phyloP scores from a whole-genome alignment of 257 asterid species.

The Gentiana macrophylla region DNA sequence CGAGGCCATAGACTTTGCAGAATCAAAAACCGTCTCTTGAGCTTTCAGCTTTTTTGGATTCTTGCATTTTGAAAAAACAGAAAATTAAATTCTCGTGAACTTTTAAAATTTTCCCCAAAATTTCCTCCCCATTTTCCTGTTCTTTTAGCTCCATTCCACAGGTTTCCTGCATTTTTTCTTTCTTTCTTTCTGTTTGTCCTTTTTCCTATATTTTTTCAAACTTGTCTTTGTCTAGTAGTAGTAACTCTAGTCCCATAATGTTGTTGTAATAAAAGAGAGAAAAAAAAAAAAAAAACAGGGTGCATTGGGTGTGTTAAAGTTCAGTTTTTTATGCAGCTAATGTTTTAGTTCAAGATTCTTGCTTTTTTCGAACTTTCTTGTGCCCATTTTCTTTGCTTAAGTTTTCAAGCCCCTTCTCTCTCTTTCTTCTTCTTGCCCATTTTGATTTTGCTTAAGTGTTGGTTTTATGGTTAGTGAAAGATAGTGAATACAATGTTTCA shows the following conservation, averaged over 20 bases:
- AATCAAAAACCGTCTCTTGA: conserved; percentile 11
- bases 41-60: conserved; percentile 32
- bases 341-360: conserved; percentile 20
- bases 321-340: conserved; percentile 3
- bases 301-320: conserved; percentile 3
- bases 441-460: too few relatives aligned
- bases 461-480: neutral
- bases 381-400: neutral
- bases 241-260: conserved; percentile 17
- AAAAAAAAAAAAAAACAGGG: neutral
- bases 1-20: conserved; percentile 1
- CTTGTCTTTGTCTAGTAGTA: conserved; percentile 28
- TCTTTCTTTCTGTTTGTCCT: conserved; percentile 8
- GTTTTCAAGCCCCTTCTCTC: neutral
- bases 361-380: neutral
- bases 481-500: conserved; percentile 7
- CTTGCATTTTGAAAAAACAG: conserved; percentile 6
- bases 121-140: conserved; percentile 11
- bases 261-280: conserved; percentile 2
- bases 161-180: conserved; percentile 37
- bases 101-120: conserved; percentile 20
- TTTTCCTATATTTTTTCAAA: conserved; percentile 20
- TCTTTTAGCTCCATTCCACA: conserved; percentile 49
- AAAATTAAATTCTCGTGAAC: conserved; percentile 25
- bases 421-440: conserved; percentile 1